Evolutionary conservation across 306 rosid genomes (phyloP), one percentile per base, ranked within the genome.

Genomic region (Quercus robur): DNA sequence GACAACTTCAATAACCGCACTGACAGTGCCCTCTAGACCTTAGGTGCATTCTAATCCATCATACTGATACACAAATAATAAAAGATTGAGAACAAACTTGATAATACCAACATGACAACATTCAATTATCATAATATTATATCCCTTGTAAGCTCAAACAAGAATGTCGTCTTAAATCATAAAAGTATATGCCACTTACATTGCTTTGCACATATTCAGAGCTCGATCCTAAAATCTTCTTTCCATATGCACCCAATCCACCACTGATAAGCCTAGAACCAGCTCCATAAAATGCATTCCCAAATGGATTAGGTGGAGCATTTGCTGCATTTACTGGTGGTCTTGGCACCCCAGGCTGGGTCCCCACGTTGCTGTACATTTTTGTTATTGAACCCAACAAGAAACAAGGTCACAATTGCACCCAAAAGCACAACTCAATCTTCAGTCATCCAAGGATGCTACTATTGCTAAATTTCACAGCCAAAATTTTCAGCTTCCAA

Each of bases 201-300:
- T 95, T 95, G 97, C 99, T 93, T 87, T 93, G 99, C 76, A 95
- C 99, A 83, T 95, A 95, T 82, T 95, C 98, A 52, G 98, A 93
- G 83, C 99, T 87, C 1, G 97, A 95, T 74, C 99, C 99, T 38
- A 95, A 85, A 41, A 91, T 91, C 55, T 85, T 95, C 77, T 93
- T 98, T n/a, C 98, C 99, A 81, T 93, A 95, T 20, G 98, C 98
- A 84, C 97, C 98, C 85, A 91, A 81, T 64, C 23, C 23, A 21
- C 23, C 23, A 0, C 23, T 21, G 23, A 0, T 21, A 21, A 21
- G 23, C 23, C 23, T 1, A 1, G 99, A 90, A 86, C 98, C 93
- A 28, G 98, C 89, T 61, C 93, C 98, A 82, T 93, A 90, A 81
- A 95, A 95, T 23, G 98, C 86, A 88, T 79, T 93, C 72, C 97